Evolutionary conservation across 305 asterid species (phyloP).

Genomic region (Striga hermonthica): DNA sequence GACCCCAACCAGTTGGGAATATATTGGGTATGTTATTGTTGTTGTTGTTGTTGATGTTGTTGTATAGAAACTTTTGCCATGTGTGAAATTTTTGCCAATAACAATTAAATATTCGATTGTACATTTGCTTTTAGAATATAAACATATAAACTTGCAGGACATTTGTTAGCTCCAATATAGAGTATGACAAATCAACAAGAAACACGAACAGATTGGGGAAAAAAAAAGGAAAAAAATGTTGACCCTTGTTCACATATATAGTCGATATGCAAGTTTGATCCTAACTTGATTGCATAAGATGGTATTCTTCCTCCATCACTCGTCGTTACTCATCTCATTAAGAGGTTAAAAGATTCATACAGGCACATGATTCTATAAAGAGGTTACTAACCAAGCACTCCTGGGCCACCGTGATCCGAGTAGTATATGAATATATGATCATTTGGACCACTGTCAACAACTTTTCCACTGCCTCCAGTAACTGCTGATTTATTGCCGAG

Average conservation of each 20-base stretch:
- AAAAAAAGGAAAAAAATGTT: no score
- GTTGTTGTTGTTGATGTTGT: no score
- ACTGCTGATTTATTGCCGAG: constrained; percentile 85
- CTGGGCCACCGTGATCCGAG: constrained; percentile 95
- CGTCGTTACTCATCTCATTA: background rate
- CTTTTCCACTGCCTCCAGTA: constrained; percentile 91
- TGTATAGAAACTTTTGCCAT: no score
- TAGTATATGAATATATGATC: constrained; percentile 86
- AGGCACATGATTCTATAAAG: constrained; percentile 16
- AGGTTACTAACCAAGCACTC: constrained; percentile 73
- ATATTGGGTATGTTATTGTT: background rate
- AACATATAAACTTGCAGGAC: background rate
- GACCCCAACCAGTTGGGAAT: no score
- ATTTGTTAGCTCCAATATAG: background rate
- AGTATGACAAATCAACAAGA: constrained; percentile 12
- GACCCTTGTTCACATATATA: background rate
- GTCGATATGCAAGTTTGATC: background rate
- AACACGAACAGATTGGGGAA: background rate
- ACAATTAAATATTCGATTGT: background rate
- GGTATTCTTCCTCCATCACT: background rate
- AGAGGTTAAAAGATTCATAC: background rate
- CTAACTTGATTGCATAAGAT: constrained; percentile 6
- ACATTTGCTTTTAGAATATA: no score
- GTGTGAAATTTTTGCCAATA: background rate
- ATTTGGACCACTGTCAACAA: constrained; percentile 79